Evolutionary conservation across 805 yeast genomes (phyloP).

Genomic region (Cyberlindnera misumaiensis): DNA sequence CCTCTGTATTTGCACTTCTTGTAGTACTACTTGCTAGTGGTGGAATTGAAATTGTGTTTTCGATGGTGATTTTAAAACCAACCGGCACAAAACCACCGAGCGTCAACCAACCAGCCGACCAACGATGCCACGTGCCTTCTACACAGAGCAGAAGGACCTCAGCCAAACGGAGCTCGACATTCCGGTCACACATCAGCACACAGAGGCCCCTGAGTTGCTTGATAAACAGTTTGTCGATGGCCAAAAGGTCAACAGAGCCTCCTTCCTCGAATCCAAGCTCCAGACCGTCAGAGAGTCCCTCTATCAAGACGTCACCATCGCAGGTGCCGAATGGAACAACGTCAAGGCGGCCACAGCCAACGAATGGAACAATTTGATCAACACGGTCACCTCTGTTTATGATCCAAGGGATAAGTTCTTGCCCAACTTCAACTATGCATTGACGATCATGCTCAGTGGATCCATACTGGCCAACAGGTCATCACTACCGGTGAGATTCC

Average conservation of each 20-base stretch:
- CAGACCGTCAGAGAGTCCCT: conserved; percentile 11
- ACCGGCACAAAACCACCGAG: conserved; percentile 29
- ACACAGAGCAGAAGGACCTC: conserved; percentile 1
- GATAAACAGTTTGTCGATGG: background rate
- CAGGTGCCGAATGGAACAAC: conserved; percentile 21
- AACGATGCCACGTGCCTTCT: conserved; percentile 2
- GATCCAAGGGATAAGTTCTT: conserved; percentile 28
- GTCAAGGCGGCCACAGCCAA: conserved; percentile 19
- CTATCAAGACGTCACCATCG: conserved; percentile 13
- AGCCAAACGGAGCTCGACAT: background rate
- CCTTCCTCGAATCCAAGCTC: conserved; percentile 17
- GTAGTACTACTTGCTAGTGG: too few species aligned
- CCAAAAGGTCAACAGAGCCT: conserved; percentile 18
- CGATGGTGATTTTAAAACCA: conserved; percentile 41
- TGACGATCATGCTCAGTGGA: conserved; percentile 50
- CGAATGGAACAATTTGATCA: conserved; percentile 17
- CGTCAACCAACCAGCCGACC: too few species aligned
- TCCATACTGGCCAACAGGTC: conserved; percentile 45
- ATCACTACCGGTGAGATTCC: conserved; percentile 41
- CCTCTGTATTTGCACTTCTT: background rate
- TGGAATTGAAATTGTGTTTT: too few species aligned
- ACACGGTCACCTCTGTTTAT: conserved; percentile 17
- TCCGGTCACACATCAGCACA: background rate
- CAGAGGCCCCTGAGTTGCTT: background rate
- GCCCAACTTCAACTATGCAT: conserved; percentile 47